phyloP scores from a whole-genome alignment of 2,329 filamentous ascomycete species.

The Graphilbum fragrans region DNA sequence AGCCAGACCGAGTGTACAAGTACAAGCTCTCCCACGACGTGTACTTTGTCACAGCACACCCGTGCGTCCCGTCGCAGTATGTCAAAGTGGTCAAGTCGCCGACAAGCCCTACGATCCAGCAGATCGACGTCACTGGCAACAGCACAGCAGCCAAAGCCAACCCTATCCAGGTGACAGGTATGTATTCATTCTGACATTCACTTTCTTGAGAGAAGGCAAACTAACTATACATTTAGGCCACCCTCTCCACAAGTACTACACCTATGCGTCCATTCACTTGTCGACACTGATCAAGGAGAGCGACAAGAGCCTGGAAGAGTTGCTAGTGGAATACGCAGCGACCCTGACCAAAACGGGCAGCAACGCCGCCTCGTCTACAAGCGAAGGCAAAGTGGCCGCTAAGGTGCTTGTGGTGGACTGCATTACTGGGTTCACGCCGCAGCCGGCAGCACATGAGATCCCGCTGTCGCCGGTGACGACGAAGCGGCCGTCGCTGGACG shows the following conservation, averaged over 20 bases:
- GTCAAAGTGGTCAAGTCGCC: conserved; percentile 47
- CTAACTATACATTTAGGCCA: conserved; percentile 31
- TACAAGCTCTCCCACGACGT: conserved; percentile 44
- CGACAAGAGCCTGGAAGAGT: conserved; percentile 31
- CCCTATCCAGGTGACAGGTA: conserved; percentile 35
- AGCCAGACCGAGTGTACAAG: conserved; percentile 26
- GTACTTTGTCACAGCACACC: conserved; percentile 54
- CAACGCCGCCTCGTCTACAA: not conserved
- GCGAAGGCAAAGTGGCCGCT: not conserved
- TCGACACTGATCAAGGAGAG: conserved; percentile 39
- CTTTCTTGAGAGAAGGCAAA: too few species aligned
- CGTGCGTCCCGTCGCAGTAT: conserved; percentile 45
- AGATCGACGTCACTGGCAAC: conserved; percentile 35
- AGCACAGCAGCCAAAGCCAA: conserved; percentile 29
- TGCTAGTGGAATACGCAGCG: conserved; percentile 25
- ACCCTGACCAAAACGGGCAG: conserved; percentile 16
- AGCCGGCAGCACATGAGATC: conserved; percentile 29
- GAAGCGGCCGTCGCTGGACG: conserved; percentile 15
- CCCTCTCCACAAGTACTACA: conserved; percentile 50
- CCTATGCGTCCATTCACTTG: conserved; percentile 47
- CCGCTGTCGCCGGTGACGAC: conserved; percentile 36
- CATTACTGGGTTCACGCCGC: conserved; percentile 39
- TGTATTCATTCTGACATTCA: not conserved
- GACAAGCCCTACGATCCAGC: conserved; percentile 45
- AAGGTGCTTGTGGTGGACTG: conserved; percentile 51